Conservation (phyloP, 78 protist species). For the Mastigamoeba balamuthi region DNA sequence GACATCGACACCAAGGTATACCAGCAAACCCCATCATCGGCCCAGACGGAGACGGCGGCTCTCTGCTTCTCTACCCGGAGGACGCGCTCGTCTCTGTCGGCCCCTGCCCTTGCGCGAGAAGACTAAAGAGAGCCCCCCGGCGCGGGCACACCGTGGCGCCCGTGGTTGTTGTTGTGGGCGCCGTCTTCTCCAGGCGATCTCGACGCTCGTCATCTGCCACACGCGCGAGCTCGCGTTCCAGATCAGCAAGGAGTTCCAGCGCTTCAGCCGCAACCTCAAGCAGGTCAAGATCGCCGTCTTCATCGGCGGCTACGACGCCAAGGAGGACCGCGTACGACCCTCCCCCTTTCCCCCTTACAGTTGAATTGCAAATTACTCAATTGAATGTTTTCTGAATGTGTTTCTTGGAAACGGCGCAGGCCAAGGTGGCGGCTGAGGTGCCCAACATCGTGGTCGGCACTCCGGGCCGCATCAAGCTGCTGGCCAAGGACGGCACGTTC, state of each 20-base stretch:
- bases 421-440: constrained; percentile 17
- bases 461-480: constrained; percentile 90
- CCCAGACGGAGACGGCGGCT: too few relatives aligned
- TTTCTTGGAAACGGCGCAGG: too few relatives aligned
- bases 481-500: constrained; percentile 30
- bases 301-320: constrained; percentile 89
- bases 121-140: too few relatives aligned
- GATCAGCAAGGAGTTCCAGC: constrained; percentile 86
- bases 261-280: constrained; percentile 83
- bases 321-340: constrained; percentile 8
- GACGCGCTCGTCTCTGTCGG: too few relatives aligned
- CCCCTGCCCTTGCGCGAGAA: too few relatives aligned
- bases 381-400: too few relatives aligned
- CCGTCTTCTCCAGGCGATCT: too few relatives aligned
- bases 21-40: too few relatives aligned
- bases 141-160: too few relatives aligned
- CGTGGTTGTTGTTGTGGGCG: too few relatives aligned
- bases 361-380: not conserved
- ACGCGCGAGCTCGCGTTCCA: constrained; percentile 98
- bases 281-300: constrained; percentile 64
- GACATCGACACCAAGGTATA: constrained; percentile 33
- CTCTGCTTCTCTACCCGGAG: too few relatives aligned
- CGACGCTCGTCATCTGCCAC: constrained; percentile 78
- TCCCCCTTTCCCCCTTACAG: not conserved
- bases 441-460: constrained; percentile 97